These are phyloP conservation scores for Solanum arcanum DNA, from an alignment of 257 asterid species.

Conservation along the genomic window DNA sequence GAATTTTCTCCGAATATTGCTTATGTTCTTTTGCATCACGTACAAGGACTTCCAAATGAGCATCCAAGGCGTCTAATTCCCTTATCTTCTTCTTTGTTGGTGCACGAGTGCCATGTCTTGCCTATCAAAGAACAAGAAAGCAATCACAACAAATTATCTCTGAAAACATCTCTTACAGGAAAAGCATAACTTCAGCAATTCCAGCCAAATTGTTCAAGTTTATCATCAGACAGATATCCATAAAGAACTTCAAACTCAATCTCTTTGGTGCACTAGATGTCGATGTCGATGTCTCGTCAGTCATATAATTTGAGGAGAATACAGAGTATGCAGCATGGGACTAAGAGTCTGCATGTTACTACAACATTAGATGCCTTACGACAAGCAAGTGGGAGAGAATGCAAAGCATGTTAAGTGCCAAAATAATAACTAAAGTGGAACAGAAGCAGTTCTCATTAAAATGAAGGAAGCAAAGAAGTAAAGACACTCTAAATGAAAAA, in stretches of 20 bases:
- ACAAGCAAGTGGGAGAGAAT: background rate
- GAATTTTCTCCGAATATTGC: conserved; percentile 34
- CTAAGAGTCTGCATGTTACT: background rate
- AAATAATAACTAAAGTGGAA: background rate
- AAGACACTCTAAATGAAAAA: background rate
- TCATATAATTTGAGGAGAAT: background rate
- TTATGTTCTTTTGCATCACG: conserved; percentile 36
- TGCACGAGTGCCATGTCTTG: conserved; percentile 97
- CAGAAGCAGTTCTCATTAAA: background rate
- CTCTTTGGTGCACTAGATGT: background rate
- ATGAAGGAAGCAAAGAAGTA: background rate
- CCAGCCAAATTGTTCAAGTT: background rate
- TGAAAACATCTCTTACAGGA: background rate
- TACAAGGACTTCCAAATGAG: conserved; percentile 49
- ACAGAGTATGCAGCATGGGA: background rate
- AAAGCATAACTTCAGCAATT: background rate
- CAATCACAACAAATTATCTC: background rate
- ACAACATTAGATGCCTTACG: background rate
- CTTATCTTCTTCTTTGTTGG: conserved; percentile 86
- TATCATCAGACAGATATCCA: background rate
- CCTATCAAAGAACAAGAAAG: conserved; percentile 26
- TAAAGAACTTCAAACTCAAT: background rate
- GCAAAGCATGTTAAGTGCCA: background rate
- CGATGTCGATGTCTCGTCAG: background rate
- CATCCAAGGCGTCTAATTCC: conserved; percentile 50